A percentile compares a stretch with the other conserved stretches of the same genome.
Evolutionary conservation across 2,329 filamentous ascomycete species (phyloP).

Genomic region (Fusarium sp.): DNA sequence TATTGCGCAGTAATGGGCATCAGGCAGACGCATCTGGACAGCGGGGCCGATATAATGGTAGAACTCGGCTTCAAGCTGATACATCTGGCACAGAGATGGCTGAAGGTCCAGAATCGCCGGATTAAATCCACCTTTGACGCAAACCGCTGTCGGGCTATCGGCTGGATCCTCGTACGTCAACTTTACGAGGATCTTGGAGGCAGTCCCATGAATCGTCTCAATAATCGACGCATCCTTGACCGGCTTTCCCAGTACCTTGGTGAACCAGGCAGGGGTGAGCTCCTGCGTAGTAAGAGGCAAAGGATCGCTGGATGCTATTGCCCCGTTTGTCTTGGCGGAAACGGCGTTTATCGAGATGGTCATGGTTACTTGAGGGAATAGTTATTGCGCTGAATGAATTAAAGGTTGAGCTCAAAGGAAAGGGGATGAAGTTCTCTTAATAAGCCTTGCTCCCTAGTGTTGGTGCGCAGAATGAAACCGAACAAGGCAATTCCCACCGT

Average conservation of each 20-base stretch:
- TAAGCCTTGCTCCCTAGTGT: background rate
- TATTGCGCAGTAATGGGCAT: background rate
- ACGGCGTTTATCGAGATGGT: background rate
- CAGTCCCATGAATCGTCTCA: slow-evolving; percentile 18
- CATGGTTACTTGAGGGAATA: background rate
- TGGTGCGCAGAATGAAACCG: background rate
- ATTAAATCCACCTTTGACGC: slow-evolving; percentile 18
- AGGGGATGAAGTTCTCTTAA: background rate
- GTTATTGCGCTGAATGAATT: background rate
- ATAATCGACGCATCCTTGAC: background rate
- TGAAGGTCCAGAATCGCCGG: slow-evolving; percentile 1
- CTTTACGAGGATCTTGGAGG: slow-evolving; percentile 4
- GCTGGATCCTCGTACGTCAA: background rate
- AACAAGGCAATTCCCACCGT: background rate
- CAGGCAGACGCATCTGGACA: background rate
- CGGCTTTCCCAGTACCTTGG: background rate
- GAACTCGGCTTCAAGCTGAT: slow-evolving; percentile 9
- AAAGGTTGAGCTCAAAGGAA: background rate
- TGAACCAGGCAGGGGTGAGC: slow-evolving; percentile 18
- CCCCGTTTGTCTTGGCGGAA: background rate
- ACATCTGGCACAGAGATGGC: background rate
- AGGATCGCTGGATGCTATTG: background rate
- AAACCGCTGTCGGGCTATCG: background rate
- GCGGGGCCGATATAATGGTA: background rate
- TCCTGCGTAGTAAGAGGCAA: slow-evolving; percentile 1